These are phyloP conservation scores for Truncatella angustata DNA, from an alignment of 2,329 filamentous ascomycete genomes.

Conservation along the genomic window DNA sequence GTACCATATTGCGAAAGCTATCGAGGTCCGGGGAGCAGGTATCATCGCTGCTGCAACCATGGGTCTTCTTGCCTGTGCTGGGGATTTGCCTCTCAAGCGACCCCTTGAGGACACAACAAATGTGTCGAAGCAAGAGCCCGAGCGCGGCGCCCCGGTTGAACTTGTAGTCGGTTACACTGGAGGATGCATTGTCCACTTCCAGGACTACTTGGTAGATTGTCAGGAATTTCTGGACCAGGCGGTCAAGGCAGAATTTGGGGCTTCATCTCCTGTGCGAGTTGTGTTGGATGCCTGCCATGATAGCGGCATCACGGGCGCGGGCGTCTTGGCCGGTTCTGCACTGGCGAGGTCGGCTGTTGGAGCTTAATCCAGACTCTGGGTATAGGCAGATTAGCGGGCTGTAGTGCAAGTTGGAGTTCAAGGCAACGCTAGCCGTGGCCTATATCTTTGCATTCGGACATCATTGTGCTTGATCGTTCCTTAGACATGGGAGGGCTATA, in stretches of 20 bases:
- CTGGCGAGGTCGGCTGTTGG: conserved; percentile 24
- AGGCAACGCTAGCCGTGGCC: too few species aligned
- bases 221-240: conserved; percentile 65
- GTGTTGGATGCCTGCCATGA: conserved; percentile 57
- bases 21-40: conserved; percentile 70
- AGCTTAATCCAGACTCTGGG: background rate
- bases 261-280: conserved; percentile 38
- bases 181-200: conserved; percentile 77
- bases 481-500: too few species aligned
- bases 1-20: conserved; percentile 65
- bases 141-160: conserved; percentile 39
- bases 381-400: too few species aligned
- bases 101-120: conserved; percentile 9
- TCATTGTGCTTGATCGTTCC: too few species aligned
- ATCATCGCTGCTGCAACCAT: conserved; percentile 72
- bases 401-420: too few species aligned
- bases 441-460: too few species aligned
- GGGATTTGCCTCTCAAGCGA: conserved; percentile 57
- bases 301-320: conserved; percentile 60
- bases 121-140: conserved; percentile 6
- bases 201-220: conserved; percentile 68
- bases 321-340: conserved; percentile 54
- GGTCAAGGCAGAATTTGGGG: conserved; percentile 38
- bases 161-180: conserved; percentile 78
- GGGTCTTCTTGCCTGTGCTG: conserved; percentile 66